Evolutionary conservation across 805 yeast genomes (phyloP).

Genomic region (Ogataea angusta): DNA sequence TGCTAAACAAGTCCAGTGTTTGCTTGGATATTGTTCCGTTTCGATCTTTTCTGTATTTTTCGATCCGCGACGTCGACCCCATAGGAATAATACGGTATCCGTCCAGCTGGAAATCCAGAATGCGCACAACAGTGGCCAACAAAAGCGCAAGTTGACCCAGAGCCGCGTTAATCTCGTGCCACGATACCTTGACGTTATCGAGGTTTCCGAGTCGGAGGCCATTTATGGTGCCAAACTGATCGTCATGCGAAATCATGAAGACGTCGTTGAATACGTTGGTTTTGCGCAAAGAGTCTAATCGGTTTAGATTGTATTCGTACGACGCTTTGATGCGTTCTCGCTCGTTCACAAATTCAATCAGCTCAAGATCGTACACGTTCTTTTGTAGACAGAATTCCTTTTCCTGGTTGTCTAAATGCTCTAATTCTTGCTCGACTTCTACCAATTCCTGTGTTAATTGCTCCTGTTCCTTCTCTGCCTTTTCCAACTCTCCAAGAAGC

Average conservation of each 20-base stretch:
- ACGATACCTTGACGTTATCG: slow-evolving; percentile 60
- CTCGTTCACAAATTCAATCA: slow-evolving; percentile 48
- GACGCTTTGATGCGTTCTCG: slow-evolving; percentile 61
- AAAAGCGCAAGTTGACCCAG: slow-evolving; percentile 78
- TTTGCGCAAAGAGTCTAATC: slow-evolving; percentile 66
- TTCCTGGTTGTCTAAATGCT: slow-evolving; percentile 42
- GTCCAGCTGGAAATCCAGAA: slow-evolving; percentile 51
- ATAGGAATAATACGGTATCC: slow-evolving; percentile 71
- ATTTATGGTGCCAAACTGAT: slow-evolving; percentile 83
- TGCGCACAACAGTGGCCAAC: slow-evolving; percentile 57
- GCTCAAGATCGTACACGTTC: slow-evolving; percentile 55
- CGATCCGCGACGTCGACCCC: slow-evolving; percentile 81
- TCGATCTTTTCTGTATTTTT: slow-evolving; percentile 44
- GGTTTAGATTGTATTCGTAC: slow-evolving; percentile 58
- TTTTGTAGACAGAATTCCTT: slow-evolving; percentile 43
- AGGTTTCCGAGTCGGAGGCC: slow-evolving; percentile 76
- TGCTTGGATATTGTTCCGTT: slow-evolving; percentile 28
- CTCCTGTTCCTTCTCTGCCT: slow-evolving; percentile 41
- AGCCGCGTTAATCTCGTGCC: slow-evolving; percentile 92
- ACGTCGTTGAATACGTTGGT: slow-evolving; percentile 82
- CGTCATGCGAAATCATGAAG: slow-evolving; percentile 80
- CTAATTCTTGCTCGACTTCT: slow-evolving; percentile 39
- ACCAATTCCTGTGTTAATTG: slow-evolving; percentile 48
- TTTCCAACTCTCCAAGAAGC: slow-evolving; percentile 37
- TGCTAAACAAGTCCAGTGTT: slow-evolving; percentile 54